Evolutionary conservation across 176 grass and related monocot species (phyloP), one percentile per base, ranked within the genome.

Genomic region (Ananas comosus): DNA sequence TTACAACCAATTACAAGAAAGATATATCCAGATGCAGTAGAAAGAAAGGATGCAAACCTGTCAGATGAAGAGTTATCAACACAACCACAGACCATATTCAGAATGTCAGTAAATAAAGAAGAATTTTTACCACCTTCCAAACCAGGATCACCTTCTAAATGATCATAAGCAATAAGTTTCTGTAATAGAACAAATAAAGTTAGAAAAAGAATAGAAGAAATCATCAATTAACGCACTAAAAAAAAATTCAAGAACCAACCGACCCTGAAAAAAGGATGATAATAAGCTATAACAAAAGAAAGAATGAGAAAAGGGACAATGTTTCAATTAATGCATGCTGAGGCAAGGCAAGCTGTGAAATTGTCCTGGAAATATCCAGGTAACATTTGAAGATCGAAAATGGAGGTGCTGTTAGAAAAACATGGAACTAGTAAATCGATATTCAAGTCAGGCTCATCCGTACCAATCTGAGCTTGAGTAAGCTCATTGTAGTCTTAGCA

Each of bases 111-210:
- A 88, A 93, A 99, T 68, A 94, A 52, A 63, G 82, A 58, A 29
- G 95, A 81, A 79, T 99, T 94, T 91, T 94, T 93, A 71, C 87
- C 95, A 64, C 80, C 87, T 80, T 99, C 87, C 74, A 99, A 68
- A 66, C 95, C 95, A 78, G 95, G 95, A 81, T 99, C 95, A 28
- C 95, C 95, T 83, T 99, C 95, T 72, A 99, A 85, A 94, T 99
- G 95, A 74, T 99, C 90, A 78, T 99, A 99, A 59, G 95, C 95
- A 84, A 99, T 82, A 84, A 99, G 87, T 99, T 99, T 99, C 95
- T 99, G 86, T 28, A 77, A 75, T 28, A 66, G 23, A 87, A 71
- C n/a, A 71, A 71, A 21, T 50, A 48, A 50, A 52, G 65, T 80
- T 49, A 91, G 79, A 87, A 81, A 48, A 50, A 12, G 9, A 61